A percentile compares a stretch with the other conserved stretches of the same genome.
phyloP scores from a whole-genome alignment of 371 early-diverging fungal genomes.

The Syncephalastrum contaminatum region DNA sequence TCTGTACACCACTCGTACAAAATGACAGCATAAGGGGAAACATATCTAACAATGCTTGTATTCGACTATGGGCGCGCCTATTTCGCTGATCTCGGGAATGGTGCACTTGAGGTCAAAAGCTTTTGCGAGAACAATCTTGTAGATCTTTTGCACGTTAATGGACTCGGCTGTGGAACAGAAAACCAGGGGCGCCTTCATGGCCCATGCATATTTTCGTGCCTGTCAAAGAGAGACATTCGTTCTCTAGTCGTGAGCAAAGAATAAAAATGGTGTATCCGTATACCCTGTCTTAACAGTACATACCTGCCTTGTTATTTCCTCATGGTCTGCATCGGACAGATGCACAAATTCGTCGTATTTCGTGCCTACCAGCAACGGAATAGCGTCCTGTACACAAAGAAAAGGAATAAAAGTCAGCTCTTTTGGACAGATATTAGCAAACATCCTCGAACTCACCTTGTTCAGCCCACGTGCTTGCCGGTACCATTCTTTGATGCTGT shows the following conservation, averaged over 20 bases:
- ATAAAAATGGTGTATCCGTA: background rate
- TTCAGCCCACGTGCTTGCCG: slow-evolving; percentile 95
- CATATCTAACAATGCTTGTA: slow-evolving; percentile 47
- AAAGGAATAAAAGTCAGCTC: background rate
- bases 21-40: slow-evolving; percentile 1
- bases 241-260: slow-evolving; percentile 1
- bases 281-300: background rate
- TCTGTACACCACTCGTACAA: background rate
- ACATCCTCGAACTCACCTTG: slow-evolving; percentile 48
- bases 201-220: slow-evolving; percentile 87
- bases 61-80: slow-evolving; percentile 91
- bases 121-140: slow-evolving; percentile 93
- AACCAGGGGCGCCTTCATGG: slow-evolving; percentile 93
- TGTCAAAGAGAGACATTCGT: slow-evolving; percentile 21
- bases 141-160: slow-evolving; percentile 96
- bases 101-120: slow-evolving; percentile 93
- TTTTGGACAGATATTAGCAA: background rate
- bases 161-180: slow-evolving; percentile 93
- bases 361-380: slow-evolving; percentile 95
- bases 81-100: slow-evolving; percentile 86
- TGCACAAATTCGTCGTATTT: slow-evolving; percentile 94
- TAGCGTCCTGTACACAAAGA: slow-evolving; percentile 66
- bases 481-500: slow-evolving; percentile 95
- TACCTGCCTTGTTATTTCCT: slow-evolving; percentile 90
- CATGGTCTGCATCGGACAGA: slow-evolving; percentile 82